These are phyloP conservation scores for Citrus hindsii DNA, from an alignment of 345 rosid genomes.

Conservation along the genomic window DNA sequence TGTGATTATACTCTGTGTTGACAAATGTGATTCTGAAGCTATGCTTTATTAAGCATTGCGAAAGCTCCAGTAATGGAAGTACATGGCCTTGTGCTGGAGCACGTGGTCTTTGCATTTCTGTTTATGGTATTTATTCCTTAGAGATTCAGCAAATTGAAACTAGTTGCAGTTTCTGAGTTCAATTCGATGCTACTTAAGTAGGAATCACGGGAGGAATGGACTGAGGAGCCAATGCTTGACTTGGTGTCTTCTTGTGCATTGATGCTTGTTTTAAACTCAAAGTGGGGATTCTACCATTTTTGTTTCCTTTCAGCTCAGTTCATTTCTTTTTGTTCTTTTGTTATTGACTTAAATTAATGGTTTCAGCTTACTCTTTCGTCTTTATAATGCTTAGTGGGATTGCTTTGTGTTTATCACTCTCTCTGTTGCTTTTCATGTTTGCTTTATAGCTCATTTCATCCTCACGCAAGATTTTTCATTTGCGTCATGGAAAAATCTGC, in stretches of 20 bases:
- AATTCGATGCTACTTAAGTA: not conserved
- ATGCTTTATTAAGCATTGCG: not conserved
- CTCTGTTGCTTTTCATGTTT: not conserved
- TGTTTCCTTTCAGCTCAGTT: too few relatives aligned
- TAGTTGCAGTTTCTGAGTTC: not conserved
- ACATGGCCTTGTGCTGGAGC: not conserved
- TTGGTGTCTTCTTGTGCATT: not conserved
- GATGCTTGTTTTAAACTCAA: not conserved
- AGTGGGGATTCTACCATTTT: not conserved
- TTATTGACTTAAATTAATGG: not conserved
- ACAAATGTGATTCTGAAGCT: not conserved
- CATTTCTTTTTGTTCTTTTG: not conserved
- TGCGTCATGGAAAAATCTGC: too few relatives aligned
- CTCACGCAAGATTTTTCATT: too few relatives aligned
- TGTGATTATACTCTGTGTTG: not conserved
- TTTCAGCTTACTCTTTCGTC: not conserved
- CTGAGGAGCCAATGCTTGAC: not conserved
- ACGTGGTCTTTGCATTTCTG: not conserved
- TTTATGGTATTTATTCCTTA: not conserved
- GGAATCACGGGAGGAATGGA: not conserved
- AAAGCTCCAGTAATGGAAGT: not conserved
- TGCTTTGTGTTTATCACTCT: not conserved
- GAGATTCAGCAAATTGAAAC: not conserved
- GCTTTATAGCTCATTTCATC: too few relatives aligned
- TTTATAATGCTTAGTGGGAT: not conserved